A percentile compares a stretch with the other conserved stretches of the same genome.
Conservation (phyloP, 805 yeast species). For the Phaffomyces opuntiae region DNA sequence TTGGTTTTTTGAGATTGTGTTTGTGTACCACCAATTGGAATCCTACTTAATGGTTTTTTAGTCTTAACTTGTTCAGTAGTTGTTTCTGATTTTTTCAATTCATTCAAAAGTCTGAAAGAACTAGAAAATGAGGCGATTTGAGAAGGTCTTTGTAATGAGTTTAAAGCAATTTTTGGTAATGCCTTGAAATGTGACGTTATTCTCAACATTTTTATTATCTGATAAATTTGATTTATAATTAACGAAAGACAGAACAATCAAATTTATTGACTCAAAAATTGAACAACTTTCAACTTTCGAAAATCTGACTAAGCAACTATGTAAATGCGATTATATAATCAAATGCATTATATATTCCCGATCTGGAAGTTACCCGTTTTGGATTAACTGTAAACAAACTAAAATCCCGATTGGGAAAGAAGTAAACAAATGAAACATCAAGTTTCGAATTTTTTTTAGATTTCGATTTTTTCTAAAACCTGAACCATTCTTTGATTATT, state of each 20-base stretch:
- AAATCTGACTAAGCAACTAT: no score
- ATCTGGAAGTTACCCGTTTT: neutral
- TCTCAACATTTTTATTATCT: neutral
- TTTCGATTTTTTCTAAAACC: no score
- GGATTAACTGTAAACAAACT: neutral
- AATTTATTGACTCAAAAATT: no score
- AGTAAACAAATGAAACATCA: conserved; percentile 14
- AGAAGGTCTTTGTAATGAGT: neutral
- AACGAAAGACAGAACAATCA: no score
- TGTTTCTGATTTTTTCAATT: conserved; percentile 6
- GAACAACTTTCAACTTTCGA: no score
- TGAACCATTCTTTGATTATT: neutral
- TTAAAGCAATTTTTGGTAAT: neutral
- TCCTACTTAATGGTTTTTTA: conserved; percentile 68
- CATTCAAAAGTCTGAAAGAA: conserved; percentile 13
- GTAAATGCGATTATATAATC: neutral
- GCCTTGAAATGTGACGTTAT: neutral
- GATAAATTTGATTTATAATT: no score
- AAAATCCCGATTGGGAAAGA: conserved; percentile 15
- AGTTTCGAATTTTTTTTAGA: neutral
- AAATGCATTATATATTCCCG: neutral
- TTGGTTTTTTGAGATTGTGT: conserved; percentile 26
- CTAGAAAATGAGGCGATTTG: conserved; percentile 10
- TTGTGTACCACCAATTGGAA: conserved; percentile 61
- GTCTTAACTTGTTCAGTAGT: conserved; percentile 7